Evolutionary conservation across 1,284 basidiomycete genomes (phyloP).

Genomic region (Ceratobasidium sp.): DNA sequence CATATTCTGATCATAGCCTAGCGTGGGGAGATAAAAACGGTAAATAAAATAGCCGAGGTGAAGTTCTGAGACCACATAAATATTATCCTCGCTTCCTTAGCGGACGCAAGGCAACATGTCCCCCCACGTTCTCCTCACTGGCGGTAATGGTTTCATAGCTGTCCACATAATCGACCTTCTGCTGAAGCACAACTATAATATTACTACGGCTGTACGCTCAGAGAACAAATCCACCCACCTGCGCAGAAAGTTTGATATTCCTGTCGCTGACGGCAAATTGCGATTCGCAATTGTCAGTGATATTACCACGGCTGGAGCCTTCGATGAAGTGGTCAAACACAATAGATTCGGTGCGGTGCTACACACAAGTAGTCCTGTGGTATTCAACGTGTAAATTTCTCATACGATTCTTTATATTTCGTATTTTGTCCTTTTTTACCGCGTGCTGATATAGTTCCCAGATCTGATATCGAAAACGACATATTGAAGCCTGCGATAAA

Average conservation of each 20-base stretch:
- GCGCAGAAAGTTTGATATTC: slow-evolving; percentile 21
- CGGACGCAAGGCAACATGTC: no score
- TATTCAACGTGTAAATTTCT: slow-evolving; percentile 31
- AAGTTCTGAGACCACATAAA: no score
- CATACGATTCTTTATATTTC: no score
- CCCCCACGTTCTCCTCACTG: slow-evolving; percentile 35
- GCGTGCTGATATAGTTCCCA: background rate
- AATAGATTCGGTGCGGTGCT: slow-evolving; percentile 38
- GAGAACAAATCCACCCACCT: slow-evolving; percentile 37
- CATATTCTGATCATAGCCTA: no score
- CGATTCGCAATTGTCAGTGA: slow-evolving; percentile 33
- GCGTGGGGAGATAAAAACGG: no score
- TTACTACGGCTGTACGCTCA: slow-evolving; percentile 36
- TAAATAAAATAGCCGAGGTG: no score
- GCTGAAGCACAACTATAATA: slow-evolving; percentile 3
- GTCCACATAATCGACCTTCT: slow-evolving; percentile 26
- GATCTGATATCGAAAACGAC: slow-evolving; percentile 44
- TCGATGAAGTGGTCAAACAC: slow-evolving; percentile 40
- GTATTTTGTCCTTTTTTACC: no score
- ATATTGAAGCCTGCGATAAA: slow-evolving; percentile 55
- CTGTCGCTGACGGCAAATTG: slow-evolving; percentile 8
- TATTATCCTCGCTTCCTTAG: no score
- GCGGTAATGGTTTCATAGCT: slow-evolving; percentile 39
- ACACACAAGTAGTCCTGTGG: slow-evolving; percentile 36
- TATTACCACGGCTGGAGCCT: slow-evolving; percentile 40